phyloP scores from a whole-genome alignment of 2,329 filamentous ascomycete genomes.

The Kalaharituber pfeilii region DNA sequence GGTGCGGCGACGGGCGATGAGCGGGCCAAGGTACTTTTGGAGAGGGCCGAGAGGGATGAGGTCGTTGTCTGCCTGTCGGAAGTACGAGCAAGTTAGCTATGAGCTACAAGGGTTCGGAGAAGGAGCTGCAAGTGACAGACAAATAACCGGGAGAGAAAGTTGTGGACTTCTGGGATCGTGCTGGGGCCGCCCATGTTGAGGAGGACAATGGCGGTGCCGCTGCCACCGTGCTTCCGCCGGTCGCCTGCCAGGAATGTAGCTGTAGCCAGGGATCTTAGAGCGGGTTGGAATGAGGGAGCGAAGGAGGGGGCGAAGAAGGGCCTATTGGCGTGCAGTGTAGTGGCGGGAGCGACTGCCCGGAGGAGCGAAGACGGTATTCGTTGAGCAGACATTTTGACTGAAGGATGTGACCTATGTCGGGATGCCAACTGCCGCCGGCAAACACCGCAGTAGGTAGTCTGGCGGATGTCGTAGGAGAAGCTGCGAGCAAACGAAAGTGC shows the following conservation, averaged over 20 bases:
- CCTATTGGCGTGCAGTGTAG: no score
- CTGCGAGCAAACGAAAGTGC: no score
- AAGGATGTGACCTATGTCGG: no score
- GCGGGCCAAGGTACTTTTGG: constrained; percentile 74
- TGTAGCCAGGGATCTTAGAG: background rate
- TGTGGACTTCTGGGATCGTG: constrained; percentile 69
- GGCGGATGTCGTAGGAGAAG: no score
- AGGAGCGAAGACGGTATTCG: background rate
- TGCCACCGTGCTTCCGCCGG: constrained; percentile 1
- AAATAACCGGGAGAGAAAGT: constrained; percentile 81
- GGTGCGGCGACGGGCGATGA: constrained; percentile 72
- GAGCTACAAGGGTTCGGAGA: constrained; percentile 8
- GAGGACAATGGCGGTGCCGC: constrained; percentile 83
- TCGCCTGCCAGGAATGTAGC: constrained; percentile 5
- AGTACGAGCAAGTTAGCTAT: constrained; percentile 6
- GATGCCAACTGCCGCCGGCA: no score
- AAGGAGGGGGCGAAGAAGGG: background rate
- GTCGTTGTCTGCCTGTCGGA: constrained; percentile 68
- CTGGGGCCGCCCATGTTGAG: constrained; percentile 97
- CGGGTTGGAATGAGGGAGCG: background rate
- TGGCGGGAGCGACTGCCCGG: background rate
- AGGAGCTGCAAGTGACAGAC: constrained; percentile 37
- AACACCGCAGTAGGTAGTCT: no score
- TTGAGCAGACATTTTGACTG: background rate
- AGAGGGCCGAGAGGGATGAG: constrained; percentile 87